Percentiles rank a stretch among this genome's conserved stretches.
phyloP scores from a whole-genome alignment of 139 green algal species.

The Micractinium conductrix region DNA sequence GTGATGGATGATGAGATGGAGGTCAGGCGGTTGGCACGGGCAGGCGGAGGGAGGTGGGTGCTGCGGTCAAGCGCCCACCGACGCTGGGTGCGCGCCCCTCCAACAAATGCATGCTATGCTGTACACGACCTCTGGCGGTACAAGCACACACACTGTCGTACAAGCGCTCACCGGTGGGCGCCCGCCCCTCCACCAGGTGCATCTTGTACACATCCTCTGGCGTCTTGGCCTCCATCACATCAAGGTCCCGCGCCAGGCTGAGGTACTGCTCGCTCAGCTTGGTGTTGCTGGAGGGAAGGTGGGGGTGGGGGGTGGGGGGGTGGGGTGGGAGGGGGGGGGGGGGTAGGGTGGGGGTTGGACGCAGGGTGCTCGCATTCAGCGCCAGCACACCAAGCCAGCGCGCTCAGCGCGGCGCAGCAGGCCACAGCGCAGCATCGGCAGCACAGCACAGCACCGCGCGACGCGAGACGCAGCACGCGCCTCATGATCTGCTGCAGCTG shows the following conservation, averaged over 20 bases:
- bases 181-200: constrained; percentile 89
- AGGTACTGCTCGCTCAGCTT: constrained; percentile 90
- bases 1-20: no score
- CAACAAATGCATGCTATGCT: no score
- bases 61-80: no score
- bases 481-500: constrained; percentile 16
- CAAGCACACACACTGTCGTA: not conserved
- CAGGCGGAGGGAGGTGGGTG: no score
- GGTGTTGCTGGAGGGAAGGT: constrained; percentile 67
- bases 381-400: not conserved
- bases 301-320: not conserved
- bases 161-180: constrained; percentile 35
- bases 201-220: constrained; percentile 98
- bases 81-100: no score
- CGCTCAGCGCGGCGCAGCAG: no score
- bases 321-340: not conserved
- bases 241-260: constrained; percentile 93
- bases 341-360: not conserved
- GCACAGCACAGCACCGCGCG: no score
- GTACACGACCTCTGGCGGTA: no score
- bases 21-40: no score
- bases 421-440: no score
- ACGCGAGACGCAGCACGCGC: not conserved
- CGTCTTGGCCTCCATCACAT: constrained; percentile 97
- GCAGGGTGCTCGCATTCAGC: not conserved